Evolutionary conservation across 2,329 filamentous ascomycete genomes (phyloP).

Genomic region (Calonectria pteridis): DNA sequence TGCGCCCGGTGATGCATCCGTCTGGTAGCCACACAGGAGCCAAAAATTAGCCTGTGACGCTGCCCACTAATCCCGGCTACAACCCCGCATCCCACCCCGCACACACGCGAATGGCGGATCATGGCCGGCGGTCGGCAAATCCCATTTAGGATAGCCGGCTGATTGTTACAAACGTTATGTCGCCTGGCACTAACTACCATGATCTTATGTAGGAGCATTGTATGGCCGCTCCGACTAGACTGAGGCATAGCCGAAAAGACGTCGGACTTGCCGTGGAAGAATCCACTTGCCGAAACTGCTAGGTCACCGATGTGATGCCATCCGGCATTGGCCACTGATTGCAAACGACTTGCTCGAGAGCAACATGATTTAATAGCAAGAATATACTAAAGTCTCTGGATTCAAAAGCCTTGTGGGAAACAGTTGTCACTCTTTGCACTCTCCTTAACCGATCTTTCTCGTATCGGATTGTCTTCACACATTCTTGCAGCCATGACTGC

Average conservation of each 20-base stretch:
- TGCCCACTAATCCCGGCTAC: not conserved
- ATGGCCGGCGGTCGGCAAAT: not conserved
- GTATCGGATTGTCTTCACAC: not conserved
- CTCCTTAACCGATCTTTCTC: not conserved
- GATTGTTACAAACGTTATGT: not conserved
- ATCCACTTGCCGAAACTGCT: not conserved
- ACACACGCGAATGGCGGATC: not conserved
- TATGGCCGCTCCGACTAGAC: not conserved
- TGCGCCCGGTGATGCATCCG: too few relatives aligned
- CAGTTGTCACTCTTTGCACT: not conserved
- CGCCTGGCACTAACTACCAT: not conserved
- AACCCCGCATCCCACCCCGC: not conserved
- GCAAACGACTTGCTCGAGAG: not conserved
- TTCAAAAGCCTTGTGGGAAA: not conserved
- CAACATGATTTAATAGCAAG: not conserved
- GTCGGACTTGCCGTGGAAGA: not conserved
- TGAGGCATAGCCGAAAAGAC: not conserved
- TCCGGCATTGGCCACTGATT: not conserved
- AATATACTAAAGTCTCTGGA: not conserved
- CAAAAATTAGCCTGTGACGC: not conserved
- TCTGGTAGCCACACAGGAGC: not conserved
- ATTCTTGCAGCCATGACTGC: constrained; percentile 25
- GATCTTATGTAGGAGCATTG: not conserved
- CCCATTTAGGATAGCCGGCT: not conserved
- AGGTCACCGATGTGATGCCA: not conserved